Conservation (phyloP, 768 basidiomycete genomes). For the Xanthoconium purpureum region DNA sequence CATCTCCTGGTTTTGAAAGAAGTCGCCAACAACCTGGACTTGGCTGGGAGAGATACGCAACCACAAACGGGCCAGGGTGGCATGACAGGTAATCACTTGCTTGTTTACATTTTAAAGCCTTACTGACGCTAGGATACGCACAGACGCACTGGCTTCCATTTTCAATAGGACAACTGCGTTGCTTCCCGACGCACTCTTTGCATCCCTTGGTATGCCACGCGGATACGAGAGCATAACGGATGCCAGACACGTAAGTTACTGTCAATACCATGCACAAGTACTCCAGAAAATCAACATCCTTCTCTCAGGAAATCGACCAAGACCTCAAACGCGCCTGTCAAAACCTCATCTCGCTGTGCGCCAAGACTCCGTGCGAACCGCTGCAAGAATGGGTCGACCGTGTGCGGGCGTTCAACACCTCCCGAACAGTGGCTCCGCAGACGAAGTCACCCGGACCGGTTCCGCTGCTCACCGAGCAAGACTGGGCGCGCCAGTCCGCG, state of each 20-base stretch:
- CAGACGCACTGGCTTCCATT: constrained; percentile 32
- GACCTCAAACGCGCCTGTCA: constrained; percentile 85
- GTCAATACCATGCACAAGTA: background rate
- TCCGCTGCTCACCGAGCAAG: constrained; percentile 36
- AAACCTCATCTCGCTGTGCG: constrained; percentile 67
- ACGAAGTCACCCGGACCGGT: constrained; percentile 12
- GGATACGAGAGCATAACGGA: constrained; percentile 62
- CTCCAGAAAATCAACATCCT: background rate
- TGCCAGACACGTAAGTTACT: constrained; percentile 60
- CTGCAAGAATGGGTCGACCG: constrained; percentile 63
- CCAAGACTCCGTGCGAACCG: constrained; percentile 53
- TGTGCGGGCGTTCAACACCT: constrained; percentile 35
- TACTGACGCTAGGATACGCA: constrained; percentile 5
- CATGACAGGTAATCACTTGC: constrained; percentile 50
- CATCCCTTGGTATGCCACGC: constrained; percentile 64
- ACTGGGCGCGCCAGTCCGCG: constrained; percentile 50
- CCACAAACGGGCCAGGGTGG: constrained; percentile 44
- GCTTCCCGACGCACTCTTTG: constrained; percentile 66
- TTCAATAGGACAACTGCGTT: constrained; percentile 37
- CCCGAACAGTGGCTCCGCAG: constrained; percentile 22
- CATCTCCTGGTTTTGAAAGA: constrained; percentile 93
- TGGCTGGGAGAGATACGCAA: constrained; percentile 49
- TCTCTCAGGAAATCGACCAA: constrained; percentile 76
- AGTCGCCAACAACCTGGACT: constrained; percentile 71
- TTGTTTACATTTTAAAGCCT: background rate